These are phyloP conservation scores for Pascua guehoae DNA, from an alignment of 1,284 basidiomycete species.

Conservation along the genomic window DNA sequence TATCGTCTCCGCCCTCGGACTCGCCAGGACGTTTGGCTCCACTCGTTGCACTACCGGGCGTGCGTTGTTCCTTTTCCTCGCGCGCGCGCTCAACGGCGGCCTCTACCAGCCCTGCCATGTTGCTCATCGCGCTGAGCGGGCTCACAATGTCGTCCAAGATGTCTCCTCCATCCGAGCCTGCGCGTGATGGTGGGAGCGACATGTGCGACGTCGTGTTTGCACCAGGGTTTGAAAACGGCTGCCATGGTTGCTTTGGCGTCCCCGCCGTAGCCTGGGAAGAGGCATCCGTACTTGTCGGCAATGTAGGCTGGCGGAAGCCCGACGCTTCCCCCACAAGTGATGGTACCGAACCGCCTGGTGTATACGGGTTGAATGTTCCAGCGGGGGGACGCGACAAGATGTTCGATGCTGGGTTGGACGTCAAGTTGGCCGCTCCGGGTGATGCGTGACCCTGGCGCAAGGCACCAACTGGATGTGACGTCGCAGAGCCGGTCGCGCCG, in stretches of 20 bases:
- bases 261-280: too few species aligned
- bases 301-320: neutral
- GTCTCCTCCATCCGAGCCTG: conserved; percentile 37
- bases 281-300: too few species aligned
- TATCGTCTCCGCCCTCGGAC: conserved; percentile 1
- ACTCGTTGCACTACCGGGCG: neutral
- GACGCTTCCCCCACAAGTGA: too few species aligned
- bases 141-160: conserved; percentile 46
- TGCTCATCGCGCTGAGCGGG: conserved; percentile 45
- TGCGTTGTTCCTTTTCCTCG: conserved; percentile 28
- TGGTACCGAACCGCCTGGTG: too few species aligned
- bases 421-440: too few species aligned
- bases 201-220: conserved; percentile 2
- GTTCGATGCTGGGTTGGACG: too few species aligned
- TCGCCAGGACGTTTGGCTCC: neutral
- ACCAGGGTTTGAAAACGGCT: conserved; percentile 4
- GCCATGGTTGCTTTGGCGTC: conserved; percentile 5
- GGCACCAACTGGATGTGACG: conserved; percentile 10
- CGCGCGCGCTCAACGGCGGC: conserved; percentile 48
- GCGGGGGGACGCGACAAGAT: too few species aligned
- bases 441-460: conserved; percentile 3
- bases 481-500: neutral
- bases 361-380: conserved; percentile 6
- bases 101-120: conserved; percentile 49
- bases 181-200: conserved; percentile 37